Evolutionary conservation across 495 filamentous ascomycete species (phyloP).

Genomic region (Aspergillus nanangensis): DNA sequence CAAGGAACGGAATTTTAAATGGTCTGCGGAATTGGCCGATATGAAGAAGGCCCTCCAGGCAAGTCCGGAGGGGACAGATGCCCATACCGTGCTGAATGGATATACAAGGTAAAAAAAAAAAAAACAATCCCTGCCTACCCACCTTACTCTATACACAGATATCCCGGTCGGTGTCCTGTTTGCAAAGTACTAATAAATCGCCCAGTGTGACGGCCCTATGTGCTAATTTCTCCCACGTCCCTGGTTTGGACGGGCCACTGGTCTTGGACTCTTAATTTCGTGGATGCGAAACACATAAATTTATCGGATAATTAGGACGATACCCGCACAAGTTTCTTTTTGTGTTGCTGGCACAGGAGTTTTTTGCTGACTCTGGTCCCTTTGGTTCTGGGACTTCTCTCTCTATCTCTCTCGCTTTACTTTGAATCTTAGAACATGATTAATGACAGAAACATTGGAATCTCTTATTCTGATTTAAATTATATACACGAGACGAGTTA

Average conservation of each 20-base stretch:
- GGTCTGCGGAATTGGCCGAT: constrained; percentile 40
- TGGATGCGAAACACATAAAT: not conserved
- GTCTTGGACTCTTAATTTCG: constrained; percentile 41
- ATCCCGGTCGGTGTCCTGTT: too few relatives aligned
- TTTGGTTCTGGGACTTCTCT: not conserved
- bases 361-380: not conserved
- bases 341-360: constrained; percentile 1
- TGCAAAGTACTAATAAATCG: too few relatives aligned
- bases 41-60: constrained; percentile 43
- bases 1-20: constrained; percentile 35
- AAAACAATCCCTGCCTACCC: too few relatives aligned
- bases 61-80: constrained; percentile 77
- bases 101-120: constrained; percentile 43
- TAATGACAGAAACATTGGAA: not conserved
- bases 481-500: not conserved
- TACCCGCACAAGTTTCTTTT: constrained; percentile 22
- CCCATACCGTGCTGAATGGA: constrained; percentile 84
- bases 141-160: too few relatives aligned
- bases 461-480: constrained; percentile 1
- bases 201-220: constrained; percentile 82
- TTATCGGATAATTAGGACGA: constrained; percentile 4
- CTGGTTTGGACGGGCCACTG: constrained; percentile 63
- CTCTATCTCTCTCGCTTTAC: not conserved
- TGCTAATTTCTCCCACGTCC: constrained; percentile 87
- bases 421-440: not conserved